Base-by-base conservation (phyloP, 2,329 filamentous ascomycete genomes). In the Zymoseptoria ardabiliae region DNA sequence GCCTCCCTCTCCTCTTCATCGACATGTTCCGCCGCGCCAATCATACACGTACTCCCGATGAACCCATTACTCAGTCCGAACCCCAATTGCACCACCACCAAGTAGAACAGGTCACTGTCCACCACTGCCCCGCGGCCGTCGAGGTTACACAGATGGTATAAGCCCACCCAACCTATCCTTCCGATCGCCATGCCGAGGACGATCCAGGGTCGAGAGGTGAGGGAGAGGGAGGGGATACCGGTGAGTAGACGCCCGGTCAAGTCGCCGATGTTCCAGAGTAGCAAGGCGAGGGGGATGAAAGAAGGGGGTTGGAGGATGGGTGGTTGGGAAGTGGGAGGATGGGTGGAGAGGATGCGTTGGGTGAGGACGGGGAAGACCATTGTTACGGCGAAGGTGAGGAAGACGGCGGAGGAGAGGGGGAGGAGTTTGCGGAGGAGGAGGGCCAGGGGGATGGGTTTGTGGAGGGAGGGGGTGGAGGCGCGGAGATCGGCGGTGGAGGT, bases 321-420 rank as follows among this genome's bases (percentile, higher is more conserved):
- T 11, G 81, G 77, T 11, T 82, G 79, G 63, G 74, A 63, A 66
- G 71, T 53, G 67, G 78, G 60, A 8, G 75, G 69, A 3, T 70
- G 73, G 22, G 78, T 74, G 57, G 70, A 79, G 59, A 69, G 68
- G 54, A 80, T 80, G 57, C 75, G 73, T 54, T 77, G 74, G 0
- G 94, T 97, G 75, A 95, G 95, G 61, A 97, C 90, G 0, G 94
- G 94, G 78, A 92, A 97, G 72, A 94, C 86, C 93, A 99, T 97
- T 54, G 92, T 92, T 57, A 93, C 77, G 50, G 82, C 76, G 70
- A 97, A 97, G 70, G 87, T 91, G 64, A 92, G 72, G 68, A 90
- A 91, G 13, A 97, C 84, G 7, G 89, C 84, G n/a, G 81, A 78
- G 0, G 90, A 84, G 13, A 91, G 80, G 84, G 88, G 95, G 69